Base-by-base conservation (phyloP, 495 filamentous ascomycete species). In the Filosporella fistucella region DNA sequence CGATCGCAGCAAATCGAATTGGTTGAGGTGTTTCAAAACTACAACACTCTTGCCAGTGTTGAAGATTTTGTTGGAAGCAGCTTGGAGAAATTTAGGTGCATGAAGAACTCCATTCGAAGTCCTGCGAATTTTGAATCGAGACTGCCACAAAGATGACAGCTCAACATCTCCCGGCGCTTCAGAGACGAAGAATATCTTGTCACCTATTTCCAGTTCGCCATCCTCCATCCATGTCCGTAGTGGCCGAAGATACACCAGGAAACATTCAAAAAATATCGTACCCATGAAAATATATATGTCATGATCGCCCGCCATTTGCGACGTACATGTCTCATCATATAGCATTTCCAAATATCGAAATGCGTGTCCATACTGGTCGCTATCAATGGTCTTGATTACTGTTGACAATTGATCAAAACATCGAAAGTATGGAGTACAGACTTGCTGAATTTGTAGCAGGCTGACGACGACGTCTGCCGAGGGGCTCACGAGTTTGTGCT, bases 31-130 rank as follows among this genome's bases (percentile, higher is more conserved):
- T 25, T 81, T 84, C 16, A 95, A 64, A 40, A 97, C 86, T 1
- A 93, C 80, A 50, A 89, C 82, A 56, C 83, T 93, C 61, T 96
- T 96, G 0, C 93, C 91, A 4, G 87, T 83, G 0, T 80, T 88
- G 47, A 95, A 89, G 20, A 96, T 86, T 49, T 79, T 85, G 11
- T 69, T 61, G 1, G 78, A 79, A 1, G 81, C 75, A 1, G 80
- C 70, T 30, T 81, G 78, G 6, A 96, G 70, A 47, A 96, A 95
- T 4, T 64, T 72, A 0, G 91, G 91, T 9, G 84, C 79, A 55
- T 82, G 78, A 1, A 86, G 62, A 0, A 59, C 57, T 22, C 78
- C 77, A 20, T 78, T 63, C 6, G 69, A 63, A 14, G 79, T 77
- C 7, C 63, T 65, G 5, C 75, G 71, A 2, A 96, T 64, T 12